Evolutionary conservation across 2,329 filamentous ascomycete genomes (phyloP).

Genomic region (Fusarium anguioides): DNA sequence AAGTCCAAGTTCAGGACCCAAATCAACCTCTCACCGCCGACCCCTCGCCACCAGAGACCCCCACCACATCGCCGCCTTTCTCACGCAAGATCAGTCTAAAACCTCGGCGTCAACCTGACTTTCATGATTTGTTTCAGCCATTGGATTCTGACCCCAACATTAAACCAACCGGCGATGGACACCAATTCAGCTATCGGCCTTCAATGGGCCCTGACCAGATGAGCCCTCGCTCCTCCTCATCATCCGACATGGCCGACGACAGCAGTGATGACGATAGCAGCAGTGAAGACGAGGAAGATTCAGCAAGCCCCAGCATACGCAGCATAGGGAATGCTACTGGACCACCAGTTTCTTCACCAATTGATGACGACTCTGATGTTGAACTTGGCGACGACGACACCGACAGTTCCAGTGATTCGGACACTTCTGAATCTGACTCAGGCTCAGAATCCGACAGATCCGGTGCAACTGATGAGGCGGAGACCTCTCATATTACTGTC

Average conservation of each 20-base stretch:
- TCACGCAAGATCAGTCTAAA: conserved; percentile 49
- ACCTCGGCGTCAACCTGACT: conserved; percentile 49
- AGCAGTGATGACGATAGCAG: conserved; percentile 40
- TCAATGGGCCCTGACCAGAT: conserved; percentile 50
- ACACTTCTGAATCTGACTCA: conserved; percentile 38
- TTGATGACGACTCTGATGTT: conserved; percentile 22
- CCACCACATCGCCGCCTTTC: conserved; percentile 53
- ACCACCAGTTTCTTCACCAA: conserved; percentile 16
- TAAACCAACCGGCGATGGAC: conserved; percentile 55
- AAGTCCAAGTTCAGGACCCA: conserved; percentile 27
- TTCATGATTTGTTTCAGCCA: conserved; percentile 48
- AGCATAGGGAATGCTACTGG: conserved; percentile 42
- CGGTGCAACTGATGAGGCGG: conserved; percentile 40
- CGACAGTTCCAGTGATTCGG: conserved; percentile 30
- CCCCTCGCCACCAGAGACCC: conserved; percentile 62
- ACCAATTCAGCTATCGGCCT: conserved; percentile 57
- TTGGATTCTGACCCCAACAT: conserved; percentile 55
- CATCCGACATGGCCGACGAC: conserved; percentile 40
- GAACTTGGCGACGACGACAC: conserved; percentile 29
- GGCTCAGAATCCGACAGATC: conserved; percentile 41
- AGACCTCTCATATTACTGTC: conserved; percentile 35
- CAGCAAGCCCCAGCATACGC: conserved; percentile 45
- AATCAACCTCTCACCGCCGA: conserved; percentile 49
- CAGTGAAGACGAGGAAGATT: conserved; percentile 43
- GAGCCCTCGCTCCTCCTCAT: conserved; percentile 52